Conservation (phyloP, 2,329 filamentous ascomycete genomes). For the Fusarium caatingaense region DNA sequence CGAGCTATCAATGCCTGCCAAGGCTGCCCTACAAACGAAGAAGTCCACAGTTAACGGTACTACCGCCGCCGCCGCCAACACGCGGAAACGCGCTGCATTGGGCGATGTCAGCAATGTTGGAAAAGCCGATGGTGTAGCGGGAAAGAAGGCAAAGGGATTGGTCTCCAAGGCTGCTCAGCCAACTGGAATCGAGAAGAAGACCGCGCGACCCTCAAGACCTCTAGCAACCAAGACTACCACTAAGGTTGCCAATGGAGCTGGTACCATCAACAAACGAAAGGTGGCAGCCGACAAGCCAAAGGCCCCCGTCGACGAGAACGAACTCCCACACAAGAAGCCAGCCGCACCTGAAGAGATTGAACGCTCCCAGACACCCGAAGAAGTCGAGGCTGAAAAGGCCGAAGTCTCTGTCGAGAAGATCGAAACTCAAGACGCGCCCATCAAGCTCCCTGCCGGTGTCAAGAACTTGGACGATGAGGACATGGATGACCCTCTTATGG, state of each 20-base stretch:
- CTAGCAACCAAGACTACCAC: constrained; percentile 73
- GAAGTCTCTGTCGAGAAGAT: constrained; percentile 26
- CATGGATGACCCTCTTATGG: constrained; percentile 94
- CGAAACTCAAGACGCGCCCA: constrained; percentile 22
- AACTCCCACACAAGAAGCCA: constrained; percentile 77
- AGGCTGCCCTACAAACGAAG: constrained; percentile 77
- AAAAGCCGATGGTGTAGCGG: constrained; percentile 77
- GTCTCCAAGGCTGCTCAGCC: constrained; percentile 85
- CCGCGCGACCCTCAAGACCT: constrained; percentile 69
- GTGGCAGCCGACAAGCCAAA: constrained; percentile 68
- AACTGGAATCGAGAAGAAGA: constrained; percentile 81
- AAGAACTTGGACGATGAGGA: constrained; percentile 87
- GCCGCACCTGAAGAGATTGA: constrained; percentile 54
- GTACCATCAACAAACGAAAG: constrained; percentile 79
- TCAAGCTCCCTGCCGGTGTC: constrained; percentile 48
- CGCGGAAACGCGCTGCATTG: constrained; percentile 83
- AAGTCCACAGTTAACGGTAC: constrained; percentile 66
- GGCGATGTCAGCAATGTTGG: constrained; percentile 96
- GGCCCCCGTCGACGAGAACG: constrained; percentile 68
- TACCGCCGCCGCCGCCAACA: constrained; percentile 61
- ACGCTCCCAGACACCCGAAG: constrained; percentile 55
- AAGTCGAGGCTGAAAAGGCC: constrained; percentile 30
- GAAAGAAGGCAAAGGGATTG: constrained; percentile 80
- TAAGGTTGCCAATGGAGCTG: constrained; percentile 75
- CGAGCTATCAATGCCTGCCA: constrained; percentile 66